phyloP scores from a whole-genome alignment of 179 eudicot species.

The Corrigiola litoralis region DNA sequence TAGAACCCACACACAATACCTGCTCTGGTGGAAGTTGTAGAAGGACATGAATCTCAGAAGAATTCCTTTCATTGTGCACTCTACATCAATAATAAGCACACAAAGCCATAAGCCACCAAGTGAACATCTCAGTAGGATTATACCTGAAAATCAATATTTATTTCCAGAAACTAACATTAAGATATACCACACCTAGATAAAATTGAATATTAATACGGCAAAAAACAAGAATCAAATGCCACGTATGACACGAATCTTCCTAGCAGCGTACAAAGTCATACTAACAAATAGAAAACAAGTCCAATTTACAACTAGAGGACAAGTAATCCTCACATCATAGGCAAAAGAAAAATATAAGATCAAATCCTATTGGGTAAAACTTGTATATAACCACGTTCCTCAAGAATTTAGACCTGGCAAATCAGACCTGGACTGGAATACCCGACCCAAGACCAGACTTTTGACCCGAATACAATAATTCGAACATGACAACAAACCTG shows the following conservation, averaged over 20 bases:
- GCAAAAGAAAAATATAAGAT: too few species aligned
- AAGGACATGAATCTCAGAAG: conserved; percentile 41
- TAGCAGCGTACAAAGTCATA: background rate
- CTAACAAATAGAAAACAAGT: background rate
- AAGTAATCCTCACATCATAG: too few species aligned
- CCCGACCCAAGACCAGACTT: too few species aligned
- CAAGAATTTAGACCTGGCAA: too few species aligned
- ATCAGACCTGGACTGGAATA: too few species aligned
- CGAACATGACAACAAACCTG: too few species aligned
- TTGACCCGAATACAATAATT: too few species aligned
- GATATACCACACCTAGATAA: too few species aligned
- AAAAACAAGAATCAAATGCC: background rate
- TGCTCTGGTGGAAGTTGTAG: conserved; percentile 43
- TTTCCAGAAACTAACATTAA: too few species aligned
- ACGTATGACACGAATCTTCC: background rate
- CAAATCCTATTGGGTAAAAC: too few species aligned
- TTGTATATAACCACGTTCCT: too few species aligned
- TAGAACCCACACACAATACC: conserved; percentile 68
- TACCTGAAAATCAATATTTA: conserved; percentile 6
- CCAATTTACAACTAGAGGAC: background rate
- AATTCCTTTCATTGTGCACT: conserved; percentile 74
- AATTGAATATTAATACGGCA: too few species aligned
- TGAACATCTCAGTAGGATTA: conserved; percentile 13
- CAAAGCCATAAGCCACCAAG: conserved; percentile 6
- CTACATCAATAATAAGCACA: conserved; percentile 30